Base-by-base conservation (phyloP, 768 basidiomycete genomes). In the Trametes punicea region DNA sequence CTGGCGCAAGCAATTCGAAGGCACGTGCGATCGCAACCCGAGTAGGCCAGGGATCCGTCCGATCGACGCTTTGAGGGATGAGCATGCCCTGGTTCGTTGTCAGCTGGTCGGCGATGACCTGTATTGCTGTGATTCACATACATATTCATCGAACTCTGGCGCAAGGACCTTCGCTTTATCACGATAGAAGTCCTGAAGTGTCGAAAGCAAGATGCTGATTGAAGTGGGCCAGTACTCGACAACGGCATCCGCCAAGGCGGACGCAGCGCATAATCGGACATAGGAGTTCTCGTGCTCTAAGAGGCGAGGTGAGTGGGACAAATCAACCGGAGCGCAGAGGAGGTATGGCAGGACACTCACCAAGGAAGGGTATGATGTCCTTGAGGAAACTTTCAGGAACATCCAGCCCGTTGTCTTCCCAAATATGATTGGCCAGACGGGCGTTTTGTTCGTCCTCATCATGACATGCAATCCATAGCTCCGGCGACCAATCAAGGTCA, bases 371-470 rank as follows among this genome's bases (percentile, higher is more conserved):
- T 10, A 90, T 65, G 11, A 98, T 73, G 41, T 77, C 75, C 0
- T 69, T 66, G 0, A 92, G 69, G 70, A 83, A 83, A 6, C 69
- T 69, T 60, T 93, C 90, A 0, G 88, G 82, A 9, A 95, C 82
- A 64, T 97, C 93, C 33, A 98, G 70, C 4, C 92, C 95, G 60
- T 98, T 98, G 60, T 98, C 97, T 51, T 97, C 96, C 95, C 95
- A 98, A 9, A 91, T 72, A 59, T 86, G 83, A 21, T 74, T 73
- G 15, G 95, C 94, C 36, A 98, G 74, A 46, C 87, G 77, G 0
- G 84, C 84, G 62, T 95, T 98, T 65, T 95, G 92, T 64, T 93
- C 92, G 59, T 89, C 87, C 49, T 83, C 85, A 56, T 98, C 97
- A 62, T 98, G 93, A 50, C 81, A 85, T 4, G 89, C 89, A 34